A percentile compares a stretch with the other conserved stretches of the same genome.
phyloP scores from a whole-genome alignment of 2,329 filamentous ascomycete species.

The Thermoascus crustaceus region DNA sequence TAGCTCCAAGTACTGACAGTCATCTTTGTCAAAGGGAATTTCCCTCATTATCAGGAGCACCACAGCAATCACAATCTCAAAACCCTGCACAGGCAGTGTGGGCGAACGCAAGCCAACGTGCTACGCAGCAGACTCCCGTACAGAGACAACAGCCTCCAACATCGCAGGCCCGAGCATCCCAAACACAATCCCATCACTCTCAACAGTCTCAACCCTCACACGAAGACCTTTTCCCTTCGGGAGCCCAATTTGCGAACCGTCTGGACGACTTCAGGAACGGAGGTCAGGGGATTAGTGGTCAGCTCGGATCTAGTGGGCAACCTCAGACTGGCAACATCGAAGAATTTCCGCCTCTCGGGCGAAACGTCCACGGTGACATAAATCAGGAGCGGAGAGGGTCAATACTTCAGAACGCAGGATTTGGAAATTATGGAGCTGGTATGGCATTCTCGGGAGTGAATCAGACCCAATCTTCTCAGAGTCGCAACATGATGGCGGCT shows the following conservation, averaged over 20 bases:
- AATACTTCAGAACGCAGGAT: conserved; percentile 43
- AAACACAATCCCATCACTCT: conserved; percentile 32
- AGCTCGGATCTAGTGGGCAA: conserved; percentile 42
- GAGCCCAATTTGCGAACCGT: conserved; percentile 43
- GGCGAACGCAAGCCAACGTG: conserved; percentile 50
- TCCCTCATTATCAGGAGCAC: conserved; percentile 50
- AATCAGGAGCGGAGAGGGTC: conserved; percentile 43
- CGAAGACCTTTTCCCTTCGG: conserved; percentile 40
- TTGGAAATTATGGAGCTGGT: conserved; percentile 32
- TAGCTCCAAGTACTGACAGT: not conserved
- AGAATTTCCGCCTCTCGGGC: conserved; percentile 53
- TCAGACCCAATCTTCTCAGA: conserved; percentile 31
- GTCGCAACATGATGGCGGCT: conserved; percentile 22
- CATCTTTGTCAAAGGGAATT: conserved; percentile 46
- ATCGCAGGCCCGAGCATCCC: conserved; percentile 33
- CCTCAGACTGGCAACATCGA: conserved; percentile 51
- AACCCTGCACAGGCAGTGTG: conserved; percentile 47
- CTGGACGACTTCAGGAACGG: conserved; percentile 51
- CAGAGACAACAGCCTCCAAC: conserved; percentile 44
- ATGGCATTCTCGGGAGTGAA: conserved; percentile 36
- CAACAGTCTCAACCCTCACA: conserved; percentile 40
- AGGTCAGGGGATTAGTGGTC: conserved; percentile 46
- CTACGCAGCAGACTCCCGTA: conserved; percentile 45
- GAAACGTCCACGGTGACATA: conserved; percentile 43
- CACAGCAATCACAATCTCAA: conserved; percentile 46